Evolutionary conservation across 257 asterid genomes (phyloP), one percentile per base, ranked within the genome.

Genomic region (Capsicum pubescens): DNA sequence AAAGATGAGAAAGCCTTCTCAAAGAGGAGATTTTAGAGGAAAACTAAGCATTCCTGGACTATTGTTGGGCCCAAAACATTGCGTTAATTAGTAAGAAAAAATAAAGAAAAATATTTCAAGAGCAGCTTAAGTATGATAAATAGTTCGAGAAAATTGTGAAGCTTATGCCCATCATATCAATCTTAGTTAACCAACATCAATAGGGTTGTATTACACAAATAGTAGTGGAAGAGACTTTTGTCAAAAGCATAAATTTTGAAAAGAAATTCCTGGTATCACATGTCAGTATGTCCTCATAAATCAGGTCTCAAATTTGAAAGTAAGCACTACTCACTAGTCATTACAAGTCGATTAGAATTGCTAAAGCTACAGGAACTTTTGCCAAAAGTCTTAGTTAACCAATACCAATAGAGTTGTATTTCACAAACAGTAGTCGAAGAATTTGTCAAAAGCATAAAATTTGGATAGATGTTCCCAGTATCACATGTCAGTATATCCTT

Each of bases 131-230:
- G 32, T 26, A 26, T 26, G 32, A 26, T 26, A 26, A 26, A 26
- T 26, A 26, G 32, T 26, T 26, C 32, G 32, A 26, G 32, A 26
- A 26, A 26, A 26, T 26, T 7, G 13, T 21, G 13, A 74, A 13
- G 61, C 80, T 48, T 74, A 74, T 74, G 44, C 80, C 19, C 50
- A 50, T 11, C 80, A 48, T 74, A 74, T 19, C 7, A 26, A 26
- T 19, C 44, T 6, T 19, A 52, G 59, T 11, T 72, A 48, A 48
- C 80, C 59, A 72, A 11, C 19, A 48, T 10, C 80, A 48, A 6
- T 19, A 15, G 16, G 39, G 60, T 7, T 19, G 35, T 50, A 12
- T 50, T 19, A 48, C 19, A 50, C 61, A 50, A 50, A 12, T 50
- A 1, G 32, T 50, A 50, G 57, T 5, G n/a, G 39, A 48, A 71